These are phyloP conservation scores for Saksenaea oblongispora DNA, from an alignment of 371 early-diverging fungal species.

Conservation along the genomic window DNA sequence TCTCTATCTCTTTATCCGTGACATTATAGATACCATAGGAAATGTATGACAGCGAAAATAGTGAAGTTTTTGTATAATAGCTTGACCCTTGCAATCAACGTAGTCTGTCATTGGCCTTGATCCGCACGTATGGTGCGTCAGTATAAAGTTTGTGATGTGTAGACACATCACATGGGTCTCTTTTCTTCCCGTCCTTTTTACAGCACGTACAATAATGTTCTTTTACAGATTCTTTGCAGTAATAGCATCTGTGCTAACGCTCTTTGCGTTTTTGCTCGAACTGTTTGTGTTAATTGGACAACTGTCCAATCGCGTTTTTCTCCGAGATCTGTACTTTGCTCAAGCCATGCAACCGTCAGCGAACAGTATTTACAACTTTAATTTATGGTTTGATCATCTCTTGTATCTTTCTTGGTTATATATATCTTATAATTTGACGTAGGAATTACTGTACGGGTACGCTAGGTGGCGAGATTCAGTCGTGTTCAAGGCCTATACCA, in stretches of 20 bases:
- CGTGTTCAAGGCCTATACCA: slow-evolving; percentile 14
- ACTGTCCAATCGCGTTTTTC: slow-evolving; percentile 27
- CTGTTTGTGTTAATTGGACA: slow-evolving; percentile 44
- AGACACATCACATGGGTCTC: not conserved
- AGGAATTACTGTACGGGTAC: slow-evolving; percentile 22
- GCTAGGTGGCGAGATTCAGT: not conserved
- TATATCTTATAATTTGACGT: not conserved
- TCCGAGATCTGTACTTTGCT: slow-evolving; percentile 27
- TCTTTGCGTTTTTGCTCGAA: slow-evolving; percentile 37
- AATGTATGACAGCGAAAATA: too few relatives aligned
- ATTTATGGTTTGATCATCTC: slow-evolving; percentile 32
- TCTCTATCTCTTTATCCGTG: not conserved
- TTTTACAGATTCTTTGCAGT: not conserved
- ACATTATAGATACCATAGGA: not conserved
- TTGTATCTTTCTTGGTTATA: not conserved
- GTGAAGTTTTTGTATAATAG: not conserved
- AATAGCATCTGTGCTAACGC: slow-evolving; percentile 30
- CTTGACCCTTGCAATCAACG: not conserved
- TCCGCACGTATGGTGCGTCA: not conserved
- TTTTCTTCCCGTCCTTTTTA: not conserved
- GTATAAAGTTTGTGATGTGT: not conserved
- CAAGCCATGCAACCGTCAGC: slow-evolving; percentile 18
- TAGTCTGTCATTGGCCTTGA: not conserved
- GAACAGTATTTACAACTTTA: slow-evolving; percentile 19
- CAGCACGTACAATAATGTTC: not conserved